Evolutionary conservation across 345 rosid species (phyloP).

Genomic region (Populus davidiana): DNA sequence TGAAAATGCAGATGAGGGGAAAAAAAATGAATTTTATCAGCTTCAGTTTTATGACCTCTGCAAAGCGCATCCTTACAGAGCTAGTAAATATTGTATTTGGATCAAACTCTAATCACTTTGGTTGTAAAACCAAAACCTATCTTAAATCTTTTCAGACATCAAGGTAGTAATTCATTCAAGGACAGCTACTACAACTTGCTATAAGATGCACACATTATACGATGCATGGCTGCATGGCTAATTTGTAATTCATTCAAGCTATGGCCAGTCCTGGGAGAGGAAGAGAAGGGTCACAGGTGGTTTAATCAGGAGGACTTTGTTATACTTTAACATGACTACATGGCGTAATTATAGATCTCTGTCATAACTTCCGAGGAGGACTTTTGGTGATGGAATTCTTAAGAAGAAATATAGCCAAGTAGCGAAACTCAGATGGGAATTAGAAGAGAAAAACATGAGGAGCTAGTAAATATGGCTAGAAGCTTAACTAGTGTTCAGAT

Average conservation of each 20-base stretch:
- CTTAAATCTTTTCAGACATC: background rate
- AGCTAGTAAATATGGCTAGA: background rate
- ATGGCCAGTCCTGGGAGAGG: background rate
- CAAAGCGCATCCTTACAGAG: background rate
- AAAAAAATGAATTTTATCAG: background rate
- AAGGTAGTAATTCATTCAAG: background rate
- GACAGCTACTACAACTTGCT: background rate
- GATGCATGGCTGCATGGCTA: too few species aligned
- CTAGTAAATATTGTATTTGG: background rate
- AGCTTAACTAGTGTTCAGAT: background rate
- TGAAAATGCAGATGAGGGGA: background rate
- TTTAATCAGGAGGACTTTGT: background rate
- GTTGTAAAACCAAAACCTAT: background rate
- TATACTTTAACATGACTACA: background rate
- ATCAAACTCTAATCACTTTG: background rate
- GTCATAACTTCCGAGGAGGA: background rate
- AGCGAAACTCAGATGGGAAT: background rate
- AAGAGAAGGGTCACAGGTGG: background rate
- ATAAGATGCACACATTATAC: background rate
- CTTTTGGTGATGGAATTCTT: background rate
- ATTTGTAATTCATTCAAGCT: background rate
- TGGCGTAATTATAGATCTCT: constrained; percentile 2
- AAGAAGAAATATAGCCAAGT: background rate
- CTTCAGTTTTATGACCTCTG: background rate
- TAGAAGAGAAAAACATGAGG: background rate